phyloP scores from a whole-genome alignment of 352 stramenopile species.

The Phytophthora vignae region DNA sequence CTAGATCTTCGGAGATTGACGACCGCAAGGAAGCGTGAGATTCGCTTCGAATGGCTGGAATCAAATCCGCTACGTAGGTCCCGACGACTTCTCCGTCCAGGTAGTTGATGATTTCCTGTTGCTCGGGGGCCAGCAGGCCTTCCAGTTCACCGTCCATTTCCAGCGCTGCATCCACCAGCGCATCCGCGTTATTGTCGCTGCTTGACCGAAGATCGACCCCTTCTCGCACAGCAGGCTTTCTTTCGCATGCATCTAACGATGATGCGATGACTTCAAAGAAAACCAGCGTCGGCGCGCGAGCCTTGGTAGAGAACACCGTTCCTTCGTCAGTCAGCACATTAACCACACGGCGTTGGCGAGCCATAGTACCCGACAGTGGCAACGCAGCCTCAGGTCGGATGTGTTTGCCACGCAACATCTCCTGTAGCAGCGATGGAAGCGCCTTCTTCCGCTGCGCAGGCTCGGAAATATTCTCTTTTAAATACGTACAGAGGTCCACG shows the following conservation, averaged over 20 bases:
- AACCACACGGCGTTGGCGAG: slow-evolving; percentile 48
- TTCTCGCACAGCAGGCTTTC: slow-evolving; percentile 1
- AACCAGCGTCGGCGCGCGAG: slow-evolving; percentile 67
- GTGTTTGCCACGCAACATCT: slow-evolving; percentile 53
- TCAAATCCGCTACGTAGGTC: slow-evolving; percentile 56
- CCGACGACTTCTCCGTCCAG: slow-evolving; percentile 55
- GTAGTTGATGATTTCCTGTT: slow-evolving; percentile 64
- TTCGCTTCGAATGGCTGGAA: slow-evolving; percentile 25
- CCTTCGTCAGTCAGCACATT: slow-evolving; percentile 67
- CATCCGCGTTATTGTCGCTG: slow-evolving; percentile 21
- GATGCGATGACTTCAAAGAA: slow-evolving; percentile 68
- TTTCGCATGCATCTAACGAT: slow-evolving; percentile 18
- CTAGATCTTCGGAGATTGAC: slow-evolving; percentile 44
- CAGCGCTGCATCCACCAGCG: slow-evolving; percentile 35
- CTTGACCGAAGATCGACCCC: not conserved
- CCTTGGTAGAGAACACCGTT: slow-evolving; percentile 80
- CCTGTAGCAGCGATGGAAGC: slow-evolving; percentile 48
- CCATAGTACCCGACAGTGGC: slow-evolving; percentile 42
- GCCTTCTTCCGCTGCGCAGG: slow-evolving; percentile 56
- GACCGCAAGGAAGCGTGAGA: slow-evolving; percentile 30
- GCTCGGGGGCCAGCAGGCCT: slow-evolving; percentile 24
- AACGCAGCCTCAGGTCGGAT: slow-evolving; percentile 64
- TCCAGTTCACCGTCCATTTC: slow-evolving; percentile 20
- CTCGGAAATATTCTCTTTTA: slow-evolving; percentile 65
- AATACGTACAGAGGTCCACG: slow-evolving; percentile 66